Percentiles rank a stretch among this genome's conserved stretches.
Evolutionary conservation across 2,329 filamentous ascomycete species (phyloP).

Genomic region (Trematosphaeria pertusa): DNA sequence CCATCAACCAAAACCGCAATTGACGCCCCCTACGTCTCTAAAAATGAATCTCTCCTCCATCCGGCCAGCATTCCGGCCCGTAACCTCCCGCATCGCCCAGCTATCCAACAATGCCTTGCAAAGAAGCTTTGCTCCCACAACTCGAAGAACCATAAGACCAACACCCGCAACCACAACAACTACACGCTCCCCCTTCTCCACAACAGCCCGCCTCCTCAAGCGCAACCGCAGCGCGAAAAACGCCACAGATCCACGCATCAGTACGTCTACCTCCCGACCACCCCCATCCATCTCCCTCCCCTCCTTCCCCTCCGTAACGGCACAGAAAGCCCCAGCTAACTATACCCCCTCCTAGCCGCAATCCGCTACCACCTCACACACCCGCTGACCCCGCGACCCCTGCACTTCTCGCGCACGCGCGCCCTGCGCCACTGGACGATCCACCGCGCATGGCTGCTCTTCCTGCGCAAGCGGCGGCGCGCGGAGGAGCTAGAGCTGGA

Average conservation of each 20-base stretch:
- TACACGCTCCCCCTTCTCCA: conserved; percentile 39
- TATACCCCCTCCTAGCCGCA: conserved; percentile 55
- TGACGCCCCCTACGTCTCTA: conserved; percentile 9
- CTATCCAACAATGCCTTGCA: too few species aligned
- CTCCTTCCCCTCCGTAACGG: too few species aligned
- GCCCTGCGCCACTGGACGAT: conserved; percentile 98
- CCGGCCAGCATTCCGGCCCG: conserved; percentile 30
- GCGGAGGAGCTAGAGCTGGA: conserved; percentile 74
- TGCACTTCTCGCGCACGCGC: conserved; percentile 87
- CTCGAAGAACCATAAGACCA: conserved; percentile 17
- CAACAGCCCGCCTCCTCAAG: conserved; percentile 37
- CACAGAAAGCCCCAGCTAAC: too few species aligned
- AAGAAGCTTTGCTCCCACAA: conserved; percentile 11
- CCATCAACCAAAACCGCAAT: too few species aligned
- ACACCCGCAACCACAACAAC: conserved; percentile 13
- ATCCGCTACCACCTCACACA: conserved; percentile 76
- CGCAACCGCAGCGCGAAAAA: conserved; percentile 27
- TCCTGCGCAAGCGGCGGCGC: conserved; percentile 72
- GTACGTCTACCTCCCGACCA: conserved; percentile 32
- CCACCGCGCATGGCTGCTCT: conserved; percentile 91
- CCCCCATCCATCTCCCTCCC: neutral
- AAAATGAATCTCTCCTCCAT: conserved; percentile 38
- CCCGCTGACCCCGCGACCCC: conserved; percentile 73
- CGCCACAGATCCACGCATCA: conserved; percentile 39
- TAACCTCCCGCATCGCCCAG: conserved; percentile 16